phyloP scores from a whole-genome alignment of 305 asterid genomes.

The Fraxinus paxiana region DNA sequence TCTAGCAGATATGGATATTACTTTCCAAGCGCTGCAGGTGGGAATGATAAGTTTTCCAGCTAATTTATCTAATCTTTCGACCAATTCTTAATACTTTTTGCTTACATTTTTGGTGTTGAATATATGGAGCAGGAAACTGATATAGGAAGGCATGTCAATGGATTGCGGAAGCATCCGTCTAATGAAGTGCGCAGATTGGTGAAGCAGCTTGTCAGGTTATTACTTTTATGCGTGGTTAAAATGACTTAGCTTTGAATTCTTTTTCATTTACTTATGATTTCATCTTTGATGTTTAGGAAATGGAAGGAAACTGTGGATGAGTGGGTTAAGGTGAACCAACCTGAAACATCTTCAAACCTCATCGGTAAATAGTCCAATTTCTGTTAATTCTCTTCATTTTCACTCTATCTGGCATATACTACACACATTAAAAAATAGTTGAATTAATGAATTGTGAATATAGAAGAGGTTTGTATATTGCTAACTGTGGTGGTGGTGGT shows the following conservation, averaged over 20 bases:
- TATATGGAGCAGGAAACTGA: constrained; percentile 63
- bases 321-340: constrained; percentile 76
- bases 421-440: constrained; percentile 3
- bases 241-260: not conserved
- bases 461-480: constrained; percentile 30
- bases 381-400: not conserved
- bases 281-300: constrained; percentile 44
- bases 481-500: constrained; percentile 44
- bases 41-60: not conserved
- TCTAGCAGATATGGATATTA: constrained; percentile 84
- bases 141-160: constrained; percentile 84
- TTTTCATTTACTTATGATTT: constrained; percentile 11
- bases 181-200: constrained; percentile 71
- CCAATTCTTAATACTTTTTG: not conserved
- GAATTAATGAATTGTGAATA: constrained; percentile 25
- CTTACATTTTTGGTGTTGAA: not conserved
- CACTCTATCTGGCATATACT: not conserved
- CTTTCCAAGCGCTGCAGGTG: constrained; percentile 76
- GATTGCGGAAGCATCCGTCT: constrained; percentile 72
- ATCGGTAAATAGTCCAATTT: constrained; percentile 33
- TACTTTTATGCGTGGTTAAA: not conserved
- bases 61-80: not conserved
- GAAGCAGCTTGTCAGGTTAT: constrained; percentile 86
- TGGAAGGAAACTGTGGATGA: constrained; percentile 93
- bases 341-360: constrained; percentile 46